Evolutionary conservation across 441 rosid genomes (phyloP).

Genomic region (Erodium texanum): DNA sequence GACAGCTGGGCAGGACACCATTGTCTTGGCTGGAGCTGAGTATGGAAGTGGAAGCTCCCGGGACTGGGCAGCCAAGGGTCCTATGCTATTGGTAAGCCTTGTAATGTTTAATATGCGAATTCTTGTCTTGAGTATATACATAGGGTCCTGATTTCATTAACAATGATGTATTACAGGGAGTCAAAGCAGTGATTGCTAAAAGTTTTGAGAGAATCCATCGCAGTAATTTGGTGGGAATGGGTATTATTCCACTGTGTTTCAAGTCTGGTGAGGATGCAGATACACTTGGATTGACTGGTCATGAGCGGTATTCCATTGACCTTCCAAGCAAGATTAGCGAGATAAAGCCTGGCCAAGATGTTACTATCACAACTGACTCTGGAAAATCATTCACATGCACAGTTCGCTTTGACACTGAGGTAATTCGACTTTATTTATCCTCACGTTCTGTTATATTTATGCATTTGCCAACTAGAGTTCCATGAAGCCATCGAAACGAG

Average conservation of each 20-base stretch:
- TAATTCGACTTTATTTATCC: slow-evolving; percentile 19
- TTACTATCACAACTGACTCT: slow-evolving; percentile 61
- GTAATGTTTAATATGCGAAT: neutral
- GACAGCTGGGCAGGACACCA: slow-evolving; percentile 63
- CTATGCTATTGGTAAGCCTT: slow-evolving; percentile 65
- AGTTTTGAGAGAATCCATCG: slow-evolving; percentile 98
- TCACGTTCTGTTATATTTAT: neutral
- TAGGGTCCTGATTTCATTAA: neutral
- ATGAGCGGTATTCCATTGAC: slow-evolving; percentile 74
- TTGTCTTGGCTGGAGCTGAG: slow-evolving; percentile 90
- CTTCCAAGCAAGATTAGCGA: slow-evolving; percentile 64
- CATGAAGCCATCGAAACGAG: neutral
- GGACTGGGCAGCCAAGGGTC: slow-evolving; percentile 99
- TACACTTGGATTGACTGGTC: slow-evolving; percentile 76
- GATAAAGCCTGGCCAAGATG: slow-evolving; percentile 94
- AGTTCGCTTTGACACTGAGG: slow-evolving; percentile 96
- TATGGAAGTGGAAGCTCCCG: slow-evolving; percentile 99
- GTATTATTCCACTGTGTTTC: slow-evolving; percentile 84
- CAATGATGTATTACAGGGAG: slow-evolving; percentile 49
- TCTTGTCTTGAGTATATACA: neutral
- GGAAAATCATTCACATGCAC: slow-evolving; percentile 92
- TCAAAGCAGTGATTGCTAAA: slow-evolving; percentile 91
- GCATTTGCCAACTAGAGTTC: neutral
- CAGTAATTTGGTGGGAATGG: slow-evolving; percentile 98
- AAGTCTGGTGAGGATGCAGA: slow-evolving; percentile 91